A percentile compares a stretch with the other conserved stretches of the same genome.
Conservation (phyloP, 495 filamentous ascomycete species). For the Penicillium subrubescens region DNA sequence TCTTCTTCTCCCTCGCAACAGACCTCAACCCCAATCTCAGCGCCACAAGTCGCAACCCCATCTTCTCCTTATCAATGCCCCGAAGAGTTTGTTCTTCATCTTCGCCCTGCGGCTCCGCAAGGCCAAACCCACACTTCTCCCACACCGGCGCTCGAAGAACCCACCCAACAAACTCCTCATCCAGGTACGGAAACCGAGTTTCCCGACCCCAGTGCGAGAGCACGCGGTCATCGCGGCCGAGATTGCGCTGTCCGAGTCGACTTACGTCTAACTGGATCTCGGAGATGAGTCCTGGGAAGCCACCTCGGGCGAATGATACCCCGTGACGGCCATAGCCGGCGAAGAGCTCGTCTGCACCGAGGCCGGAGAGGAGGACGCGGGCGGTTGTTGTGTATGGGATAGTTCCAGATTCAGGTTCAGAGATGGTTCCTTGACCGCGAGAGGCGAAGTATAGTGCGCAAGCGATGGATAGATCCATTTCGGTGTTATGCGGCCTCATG, state of each 20-base stretch:
- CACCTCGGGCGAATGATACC: slow-evolving; percentile 66
- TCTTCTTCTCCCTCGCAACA: slow-evolving; percentile 84
- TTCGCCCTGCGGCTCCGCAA: slow-evolving; percentile 11
- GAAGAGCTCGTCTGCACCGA: slow-evolving; percentile 96
- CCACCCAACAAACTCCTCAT: slow-evolving; percentile 83
- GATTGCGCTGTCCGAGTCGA: slow-evolving; percentile 86
- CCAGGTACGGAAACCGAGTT: slow-evolving; percentile 87
- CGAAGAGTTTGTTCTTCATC: background rate
- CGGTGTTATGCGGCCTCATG: slow-evolving; percentile 91
- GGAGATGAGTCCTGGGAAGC: slow-evolving; percentile 71
- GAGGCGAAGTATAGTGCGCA: slow-evolving; percentile 92
- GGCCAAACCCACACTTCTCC: slow-evolving; percentile 82
- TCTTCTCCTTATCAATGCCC: slow-evolving; percentile 74
- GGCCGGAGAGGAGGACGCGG: slow-evolving; percentile 84
- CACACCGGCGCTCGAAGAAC: slow-evolving; percentile 71
- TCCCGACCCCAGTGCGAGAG: slow-evolving; percentile 90
- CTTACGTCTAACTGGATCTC: slow-evolving; percentile 87
- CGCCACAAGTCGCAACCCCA: slow-evolving; percentile 76
- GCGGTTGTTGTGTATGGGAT: slow-evolving; percentile 77
- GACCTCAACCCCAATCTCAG: slow-evolving; percentile 67
- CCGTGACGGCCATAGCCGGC: slow-evolving; percentile 88
- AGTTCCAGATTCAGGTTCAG: background rate
- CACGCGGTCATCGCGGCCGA: slow-evolving; percentile 90
- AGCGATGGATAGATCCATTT: slow-evolving; percentile 98
- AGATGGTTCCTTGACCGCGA: slow-evolving; percentile 62